phyloP scores from a whole-genome alignment of 345 rosid genomes.

The Gossypium arboreum region DNA sequence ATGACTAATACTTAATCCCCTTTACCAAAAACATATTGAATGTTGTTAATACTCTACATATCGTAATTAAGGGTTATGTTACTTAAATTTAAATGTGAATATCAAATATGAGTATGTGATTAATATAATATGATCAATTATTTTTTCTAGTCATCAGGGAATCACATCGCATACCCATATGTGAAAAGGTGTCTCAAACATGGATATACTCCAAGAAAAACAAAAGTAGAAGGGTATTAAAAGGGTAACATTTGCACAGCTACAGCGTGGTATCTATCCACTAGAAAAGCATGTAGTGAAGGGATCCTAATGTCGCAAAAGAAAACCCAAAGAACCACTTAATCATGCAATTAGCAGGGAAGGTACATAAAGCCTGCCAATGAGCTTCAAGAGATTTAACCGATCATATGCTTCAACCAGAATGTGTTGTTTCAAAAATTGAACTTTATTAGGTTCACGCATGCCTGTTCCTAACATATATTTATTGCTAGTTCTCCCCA shows the following conservation, averaged over 20 bases:
- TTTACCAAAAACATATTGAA: neutral
- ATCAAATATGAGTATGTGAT: too few relatives aligned
- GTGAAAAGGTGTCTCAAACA: too few relatives aligned
- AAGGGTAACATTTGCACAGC: neutral
- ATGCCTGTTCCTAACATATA: slow-evolving; percentile 10
- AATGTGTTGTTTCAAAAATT: slow-evolving; percentile 15
- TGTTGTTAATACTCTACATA: neutral
- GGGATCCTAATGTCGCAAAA: neutral
- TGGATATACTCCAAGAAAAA: too few relatives aligned
- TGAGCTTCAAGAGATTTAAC: neutral
- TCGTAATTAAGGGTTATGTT: too few relatives aligned
- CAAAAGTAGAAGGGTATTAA: neutral
- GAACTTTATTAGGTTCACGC: slow-evolving; percentile 15
- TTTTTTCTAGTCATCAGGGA: too few relatives aligned
- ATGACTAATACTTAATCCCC: neutral
- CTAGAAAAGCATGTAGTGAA: neutral
- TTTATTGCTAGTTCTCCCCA: slow-evolving; percentile 11
- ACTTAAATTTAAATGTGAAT: too few relatives aligned
- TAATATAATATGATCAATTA: too few relatives aligned
- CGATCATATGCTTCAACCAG: slow-evolving; percentile 12
- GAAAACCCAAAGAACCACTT: neutral
- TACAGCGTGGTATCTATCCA: slow-evolving; percentile 1
- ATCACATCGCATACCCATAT: too few relatives aligned
- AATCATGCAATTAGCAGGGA: slow-evolving; percentile 18
- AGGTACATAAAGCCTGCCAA: neutral